Evolutionary conservation across 2,329 filamentous ascomycete genomes (phyloP), one percentile per base, ranked within the genome.

Genomic region (Cladosporium colombiae): DNA sequence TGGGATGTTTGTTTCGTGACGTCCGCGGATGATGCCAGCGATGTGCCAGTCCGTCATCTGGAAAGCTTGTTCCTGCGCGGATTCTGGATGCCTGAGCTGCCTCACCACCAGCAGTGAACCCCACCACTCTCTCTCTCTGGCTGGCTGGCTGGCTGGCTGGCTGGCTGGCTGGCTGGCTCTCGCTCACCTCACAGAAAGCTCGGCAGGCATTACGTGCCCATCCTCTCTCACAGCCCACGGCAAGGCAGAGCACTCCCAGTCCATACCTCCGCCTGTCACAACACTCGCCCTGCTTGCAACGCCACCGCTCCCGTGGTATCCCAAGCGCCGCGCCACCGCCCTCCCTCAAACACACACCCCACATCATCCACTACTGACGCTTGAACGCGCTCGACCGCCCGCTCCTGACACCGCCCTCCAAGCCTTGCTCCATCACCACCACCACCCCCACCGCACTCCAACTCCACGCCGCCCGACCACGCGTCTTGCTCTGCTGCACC

Each of bases 361-460:
- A 44, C n/a, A 16, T n/a, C 33, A 35, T 55, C 46, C 49, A 29
- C 46, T 50, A 33, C 16, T 40, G 60, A 44, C 60, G 23, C 60
- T 29, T 29, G 29, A 29, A 29, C 60, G 49, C 60, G 46, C 60
- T 35, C 60, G 49, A 40, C 60, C 33, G 40, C 60, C n/a, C 46
- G 60, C 60, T 62, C 60, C 60, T 62, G 60, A 62, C 60, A 62
- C 60, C 60, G 60, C 60, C 60, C 60, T 62, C 29, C 56, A 44
- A 35, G 56, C 31, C 60, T 29, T n/a, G 46, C n/a, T 49, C 31
- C 46, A 23, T 40, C 33, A n/a, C 33, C 55, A 35, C 60, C 21
- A 25, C 29, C 55, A 37, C 53, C 27, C 53, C 33, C 29, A 25
- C 58, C 44, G 33, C 44, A 37, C 44, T 31, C 57, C 7, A 13